Conservation (phyloP, 1,284 basidiomycete genomes). For the Papiliotrema flavescens region DNA sequence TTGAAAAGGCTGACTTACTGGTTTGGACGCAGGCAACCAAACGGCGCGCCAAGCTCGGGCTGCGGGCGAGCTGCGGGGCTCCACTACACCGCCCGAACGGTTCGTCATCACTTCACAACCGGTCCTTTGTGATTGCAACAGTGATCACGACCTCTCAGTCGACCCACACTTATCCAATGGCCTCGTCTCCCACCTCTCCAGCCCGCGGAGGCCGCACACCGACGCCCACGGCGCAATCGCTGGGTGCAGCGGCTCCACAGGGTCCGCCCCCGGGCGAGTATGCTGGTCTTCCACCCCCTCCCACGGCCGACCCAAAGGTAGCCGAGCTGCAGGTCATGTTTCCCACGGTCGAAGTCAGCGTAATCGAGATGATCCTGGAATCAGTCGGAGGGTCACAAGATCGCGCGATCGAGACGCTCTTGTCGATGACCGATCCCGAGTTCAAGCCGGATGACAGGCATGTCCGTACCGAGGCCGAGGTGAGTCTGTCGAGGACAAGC, state of each 20-base stretch:
- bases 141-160: not conserved
- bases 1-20: no score
- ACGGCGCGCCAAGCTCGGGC: no score
- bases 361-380: slow-evolving; percentile 47
- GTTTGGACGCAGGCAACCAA: no score
- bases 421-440: slow-evolving; percentile 47
- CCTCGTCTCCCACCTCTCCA: not conserved
- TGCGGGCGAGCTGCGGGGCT: no score
- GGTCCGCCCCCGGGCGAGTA: not conserved
- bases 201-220: not conserved
- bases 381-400: slow-evolving; percentile 39
- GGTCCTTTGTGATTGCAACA: no score
- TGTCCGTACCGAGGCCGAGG: slow-evolving; percentile 26
- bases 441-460: slow-evolving; percentile 41
- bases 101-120: no score
- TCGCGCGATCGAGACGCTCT: slow-evolving; percentile 43
- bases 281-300: not conserved
- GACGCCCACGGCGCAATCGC: not conserved
- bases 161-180: not conserved
- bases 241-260: not conserved
- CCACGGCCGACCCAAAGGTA: slow-evolving; percentile 32
- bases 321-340: slow-evolving; percentile 40
- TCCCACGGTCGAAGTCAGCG: slow-evolving; percentile 38
- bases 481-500: slow-evolving; percentile 4
- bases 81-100: no score